Evolutionary conservation across 2,329 filamentous ascomycete genomes (phyloP).

Genomic region (Penicillium sp.): DNA sequence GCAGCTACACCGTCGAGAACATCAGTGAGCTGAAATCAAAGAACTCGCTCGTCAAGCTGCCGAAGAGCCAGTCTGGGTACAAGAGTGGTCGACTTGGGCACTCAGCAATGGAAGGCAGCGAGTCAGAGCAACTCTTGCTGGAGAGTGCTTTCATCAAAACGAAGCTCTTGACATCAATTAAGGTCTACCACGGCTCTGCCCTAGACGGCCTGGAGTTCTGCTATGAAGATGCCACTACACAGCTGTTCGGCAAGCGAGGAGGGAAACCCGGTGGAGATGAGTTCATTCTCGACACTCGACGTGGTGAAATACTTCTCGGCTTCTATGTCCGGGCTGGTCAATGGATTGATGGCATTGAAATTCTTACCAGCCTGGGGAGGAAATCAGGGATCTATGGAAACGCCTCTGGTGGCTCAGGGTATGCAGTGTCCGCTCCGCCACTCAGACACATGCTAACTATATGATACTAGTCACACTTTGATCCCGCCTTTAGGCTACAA

Average conservation of each 20-base stretch:
- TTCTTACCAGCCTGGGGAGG: conserved; percentile 85
- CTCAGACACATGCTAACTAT: conserved; percentile 10
- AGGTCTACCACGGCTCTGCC: conserved; percentile 73
- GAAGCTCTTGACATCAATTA: conserved; percentile 72
- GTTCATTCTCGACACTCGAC: conserved; percentile 78
- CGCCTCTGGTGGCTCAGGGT: conserved; percentile 76
- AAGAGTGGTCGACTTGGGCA: conserved; percentile 72
- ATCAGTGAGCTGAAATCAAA: conserved; percentile 71
- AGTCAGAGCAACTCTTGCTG: conserved; percentile 73
- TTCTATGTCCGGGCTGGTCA: conserved; percentile 78
- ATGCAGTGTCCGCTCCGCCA: conserved; percentile 45
- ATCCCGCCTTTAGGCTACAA: conserved; percentile 87
- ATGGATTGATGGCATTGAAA: conserved; percentile 85
- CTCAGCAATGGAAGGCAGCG: conserved; percentile 69
- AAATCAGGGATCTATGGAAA: conserved; percentile 86
- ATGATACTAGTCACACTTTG: conserved; percentile 68
- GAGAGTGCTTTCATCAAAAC: conserved; percentile 67
- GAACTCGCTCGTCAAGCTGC: conserved; percentile 70
- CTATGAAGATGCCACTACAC: conserved; percentile 82
- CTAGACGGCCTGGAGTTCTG: conserved; percentile 88
- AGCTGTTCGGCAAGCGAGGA: conserved; percentile 82
- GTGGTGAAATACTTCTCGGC: conserved; percentile 83
- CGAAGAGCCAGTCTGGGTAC: conserved; percentile 73
- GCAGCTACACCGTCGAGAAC: conserved; percentile 75
- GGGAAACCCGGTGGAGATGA: conserved; percentile 69